Percentiles rank a stretch among this genome's conserved stretches.
Conservation (phyloP, 2,329 filamentous ascomycete species). For the Boeremia exigua region DNA sequence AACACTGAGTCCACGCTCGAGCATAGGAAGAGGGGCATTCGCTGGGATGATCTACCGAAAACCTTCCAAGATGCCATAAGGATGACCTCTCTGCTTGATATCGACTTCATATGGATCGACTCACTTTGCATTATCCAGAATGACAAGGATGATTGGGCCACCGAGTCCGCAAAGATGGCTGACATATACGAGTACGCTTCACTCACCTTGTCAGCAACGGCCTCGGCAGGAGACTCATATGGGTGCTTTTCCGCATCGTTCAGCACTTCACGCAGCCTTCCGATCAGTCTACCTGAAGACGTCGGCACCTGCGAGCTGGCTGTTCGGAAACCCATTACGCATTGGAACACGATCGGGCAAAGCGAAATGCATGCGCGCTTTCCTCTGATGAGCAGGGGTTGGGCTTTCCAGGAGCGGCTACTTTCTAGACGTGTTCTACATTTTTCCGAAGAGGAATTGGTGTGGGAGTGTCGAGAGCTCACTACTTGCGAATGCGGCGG, state of each 20-base stretch:
- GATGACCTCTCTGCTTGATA: constrained; percentile 7
- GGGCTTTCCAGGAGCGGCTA: constrained; percentile 14
- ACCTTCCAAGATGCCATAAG: constrained; percentile 19
- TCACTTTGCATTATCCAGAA: constrained; percentile 31
- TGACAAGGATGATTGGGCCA: constrained; percentile 21
- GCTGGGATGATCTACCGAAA: neutral
- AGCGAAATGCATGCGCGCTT: constrained; percentile 1
- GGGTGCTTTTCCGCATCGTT: neutral
- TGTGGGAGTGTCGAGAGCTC: constrained; percentile 26
- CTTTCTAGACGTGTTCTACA: constrained; percentile 10
- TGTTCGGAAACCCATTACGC: constrained; percentile 11
- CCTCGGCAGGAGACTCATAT: constrained; percentile 7
- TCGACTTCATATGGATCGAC: constrained; percentile 30
- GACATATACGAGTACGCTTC: constrained; percentile 21
- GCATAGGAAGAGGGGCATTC: neutral
- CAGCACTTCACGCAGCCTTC: constrained; percentile 7
- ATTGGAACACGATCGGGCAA: constrained; percentile 7
- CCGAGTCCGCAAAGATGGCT: constrained; percentile 24
- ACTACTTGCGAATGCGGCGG: constrained; percentile 23
- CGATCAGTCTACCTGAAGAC: constrained; percentile 7
- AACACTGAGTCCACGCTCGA: neutral
- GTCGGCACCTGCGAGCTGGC: constrained; percentile 10
- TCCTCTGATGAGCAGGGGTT: constrained; percentile 17
- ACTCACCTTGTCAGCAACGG: constrained; percentile 8
- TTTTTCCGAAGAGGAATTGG: constrained; percentile 21